phyloP scores from a whole-genome alignment of 2,329 filamentous ascomycete species.

The Aspergillus pseudoterreus region DNA sequence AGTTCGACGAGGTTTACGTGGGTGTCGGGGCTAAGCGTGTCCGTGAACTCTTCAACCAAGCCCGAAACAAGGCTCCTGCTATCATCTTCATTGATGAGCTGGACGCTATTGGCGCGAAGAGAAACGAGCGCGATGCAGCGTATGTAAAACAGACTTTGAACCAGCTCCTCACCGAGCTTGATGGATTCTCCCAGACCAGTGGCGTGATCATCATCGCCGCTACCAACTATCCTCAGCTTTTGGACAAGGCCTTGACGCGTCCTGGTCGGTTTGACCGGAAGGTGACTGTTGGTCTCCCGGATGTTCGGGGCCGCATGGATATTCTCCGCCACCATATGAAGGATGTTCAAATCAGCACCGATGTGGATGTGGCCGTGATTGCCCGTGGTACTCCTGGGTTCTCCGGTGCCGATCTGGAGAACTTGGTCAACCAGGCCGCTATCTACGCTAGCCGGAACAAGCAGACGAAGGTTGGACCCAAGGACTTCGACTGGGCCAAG shows the following conservation, averaged over 20 bases:
- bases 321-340: conserved; percentile 93
- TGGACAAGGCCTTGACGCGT: conserved; percentile 91
- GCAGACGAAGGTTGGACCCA: conserved; percentile 67
- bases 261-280: conserved; percentile 95
- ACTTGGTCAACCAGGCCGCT: conserved; percentile 93
- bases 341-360: conserved; percentile 75
- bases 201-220: conserved; percentile 94
- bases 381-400: conserved; percentile 86
- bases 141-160: conserved; percentile 98
- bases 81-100: conserved; percentile 97
- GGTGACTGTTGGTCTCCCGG: conserved; percentile 81
- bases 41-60: conserved; percentile 81
- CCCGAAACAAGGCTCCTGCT: conserved; percentile 78
- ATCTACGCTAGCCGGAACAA: conserved; percentile 90
- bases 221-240: conserved; percentile 89
- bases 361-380: conserved; percentile 79
- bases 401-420: conserved; percentile 93
- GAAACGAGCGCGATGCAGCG: conserved; percentile 86
- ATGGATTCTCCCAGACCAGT: conserved; percentile 92
- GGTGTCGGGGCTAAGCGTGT: conserved; percentile 96
- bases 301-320: conserved; percentile 86
- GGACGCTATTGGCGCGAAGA: conserved; percentile 89
- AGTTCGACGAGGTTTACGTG: conserved; percentile 98
- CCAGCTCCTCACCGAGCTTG: conserved; percentile 91
- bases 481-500: conserved; percentile 94